These are phyloP conservation scores for Collybia sordida DNA, from an alignment of 768 basidiomycete genomes.

Conservation along the genomic window DNA sequence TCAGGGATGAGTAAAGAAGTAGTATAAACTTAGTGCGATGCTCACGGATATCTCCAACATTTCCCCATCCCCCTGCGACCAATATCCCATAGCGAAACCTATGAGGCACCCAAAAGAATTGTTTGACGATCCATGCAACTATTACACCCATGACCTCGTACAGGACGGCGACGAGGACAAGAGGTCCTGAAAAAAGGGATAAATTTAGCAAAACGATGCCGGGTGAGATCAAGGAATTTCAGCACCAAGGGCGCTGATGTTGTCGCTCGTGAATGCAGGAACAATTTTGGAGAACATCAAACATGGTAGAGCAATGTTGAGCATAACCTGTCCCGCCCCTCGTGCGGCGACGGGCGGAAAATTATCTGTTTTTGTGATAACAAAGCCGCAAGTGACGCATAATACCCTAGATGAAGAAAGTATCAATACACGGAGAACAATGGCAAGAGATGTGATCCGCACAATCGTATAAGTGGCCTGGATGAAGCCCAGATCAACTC, in stretches of 20 bases:
- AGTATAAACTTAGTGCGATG: slow-evolving; percentile 3
- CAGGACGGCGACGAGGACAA: slow-evolving; percentile 57
- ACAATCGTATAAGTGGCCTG: slow-evolving; percentile 61
- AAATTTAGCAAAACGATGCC: no score
- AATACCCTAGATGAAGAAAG: slow-evolving; percentile 39
- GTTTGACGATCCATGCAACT: slow-evolving; percentile 55
- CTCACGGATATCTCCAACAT: slow-evolving; percentile 72
- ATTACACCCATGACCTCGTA: slow-evolving; percentile 57
- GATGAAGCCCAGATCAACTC: slow-evolving; percentile 63
- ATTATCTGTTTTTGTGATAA: slow-evolving; percentile 58
- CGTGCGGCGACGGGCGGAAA: slow-evolving; percentile 58
- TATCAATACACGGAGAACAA: not conserved
- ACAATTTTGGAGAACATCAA: slow-evolving; percentile 75
- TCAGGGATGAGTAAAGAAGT: not conserved
- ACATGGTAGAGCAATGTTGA: slow-evolving; percentile 65
- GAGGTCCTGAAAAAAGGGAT: slow-evolving; percentile 44
- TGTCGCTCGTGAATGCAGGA: slow-evolving; percentile 59
- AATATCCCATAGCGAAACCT: slow-evolving; percentile 72
- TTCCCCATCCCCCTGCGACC: slow-evolving; percentile 68
- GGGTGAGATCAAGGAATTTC: not conserved
- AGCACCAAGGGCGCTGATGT: slow-evolving; percentile 54
- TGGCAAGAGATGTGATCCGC: slow-evolving; percentile 17
- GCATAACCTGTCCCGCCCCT: slow-evolving; percentile 57
- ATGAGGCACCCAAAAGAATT: slow-evolving; percentile 76
- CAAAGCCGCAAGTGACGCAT: slow-evolving; percentile 54